Evolutionary conservation across 257 asterid species (phyloP).

Genomic region (Solanum medicagineum): DNA sequence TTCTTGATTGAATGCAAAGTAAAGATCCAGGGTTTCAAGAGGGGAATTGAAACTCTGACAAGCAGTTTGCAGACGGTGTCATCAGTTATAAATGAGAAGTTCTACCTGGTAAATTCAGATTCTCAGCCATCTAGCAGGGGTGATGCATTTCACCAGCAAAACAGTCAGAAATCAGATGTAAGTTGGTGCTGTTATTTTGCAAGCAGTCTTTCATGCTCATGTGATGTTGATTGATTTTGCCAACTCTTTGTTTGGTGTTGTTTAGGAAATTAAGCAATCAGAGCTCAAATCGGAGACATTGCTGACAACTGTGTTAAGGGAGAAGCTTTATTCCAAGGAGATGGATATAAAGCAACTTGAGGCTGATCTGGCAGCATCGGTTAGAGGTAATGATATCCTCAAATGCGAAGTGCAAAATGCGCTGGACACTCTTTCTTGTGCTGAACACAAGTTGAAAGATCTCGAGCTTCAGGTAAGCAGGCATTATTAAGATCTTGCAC

Average conservation of each 20-base stretch:
- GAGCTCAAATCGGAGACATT: slow-evolving; percentile 80
- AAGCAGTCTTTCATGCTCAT: neutral
- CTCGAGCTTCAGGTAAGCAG: slow-evolving; percentile 70
- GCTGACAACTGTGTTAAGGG: slow-evolving; percentile 64
- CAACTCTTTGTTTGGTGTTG: slow-evolving; percentile 3
- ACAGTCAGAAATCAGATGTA: slow-evolving; percentile 49
- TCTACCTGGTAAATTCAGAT: slow-evolving; percentile 8
- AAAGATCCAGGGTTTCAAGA: slow-evolving; percentile 72
- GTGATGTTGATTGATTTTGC: neutral
- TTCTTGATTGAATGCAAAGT: slow-evolving; percentile 73
- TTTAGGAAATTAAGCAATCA: slow-evolving; percentile 50
- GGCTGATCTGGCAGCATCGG: slow-evolving; percentile 86
- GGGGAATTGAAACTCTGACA: slow-evolving; percentile 57
- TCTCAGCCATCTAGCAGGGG: slow-evolving; percentile 5
- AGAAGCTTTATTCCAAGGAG: slow-evolving; percentile 82
- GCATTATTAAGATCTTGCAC: neutral
- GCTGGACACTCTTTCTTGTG: slow-evolving; percentile 60
- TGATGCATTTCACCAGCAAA: slow-evolving; percentile 16
- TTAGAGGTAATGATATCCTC: slow-evolving; percentile 71
- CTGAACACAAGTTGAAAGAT: slow-evolving; percentile 72
- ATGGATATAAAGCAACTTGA: slow-evolving; percentile 71
- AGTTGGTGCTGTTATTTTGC: neutral
- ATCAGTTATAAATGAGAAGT: slow-evolving; percentile 33
- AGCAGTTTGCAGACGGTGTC: slow-evolving; percentile 44
- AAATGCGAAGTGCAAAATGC: slow-evolving; percentile 83